These are phyloP conservation scores for Eleusine indica DNA, from an alignment of 176 grass and related monocot genomes.

Conservation along the genomic window DNA sequence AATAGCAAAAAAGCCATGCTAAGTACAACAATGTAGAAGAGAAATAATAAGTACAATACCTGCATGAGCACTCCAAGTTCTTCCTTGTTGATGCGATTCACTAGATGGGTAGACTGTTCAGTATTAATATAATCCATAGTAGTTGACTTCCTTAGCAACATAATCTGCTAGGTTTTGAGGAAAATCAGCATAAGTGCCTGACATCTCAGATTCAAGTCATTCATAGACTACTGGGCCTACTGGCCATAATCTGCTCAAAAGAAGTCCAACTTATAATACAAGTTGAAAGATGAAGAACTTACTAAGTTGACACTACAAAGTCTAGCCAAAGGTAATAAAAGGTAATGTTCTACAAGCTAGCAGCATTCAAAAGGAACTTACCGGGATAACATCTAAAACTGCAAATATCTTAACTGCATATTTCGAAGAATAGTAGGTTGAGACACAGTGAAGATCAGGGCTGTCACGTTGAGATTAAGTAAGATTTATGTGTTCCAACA, in stretches of 20 bases:
- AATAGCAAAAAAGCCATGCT: neutral
- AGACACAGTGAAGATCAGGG: conserved; percentile 59
- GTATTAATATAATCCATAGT: conserved; percentile 40
- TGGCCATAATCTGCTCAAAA: neutral
- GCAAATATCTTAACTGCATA: conserved; percentile 66
- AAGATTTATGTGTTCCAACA: conserved; percentile 27
- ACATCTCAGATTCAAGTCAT: conserved; percentile 13
- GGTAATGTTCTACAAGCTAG: neutral
- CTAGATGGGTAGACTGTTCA: conserved; percentile 37
- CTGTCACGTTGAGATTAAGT: conserved; percentile 46
- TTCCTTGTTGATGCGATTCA: conserved; percentile 66
- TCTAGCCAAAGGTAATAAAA: neutral
- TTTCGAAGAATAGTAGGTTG: conserved; percentile 64
- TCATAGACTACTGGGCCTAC: neutral
- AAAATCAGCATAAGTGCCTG: conserved; percentile 1
- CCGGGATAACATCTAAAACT: conserved; percentile 64
- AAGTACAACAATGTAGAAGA: conserved; percentile 20
- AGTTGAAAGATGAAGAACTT: neutral
- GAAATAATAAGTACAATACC: conserved; percentile 37
- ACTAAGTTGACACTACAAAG: conserved; percentile 1
- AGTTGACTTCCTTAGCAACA: conserved; percentile 57
- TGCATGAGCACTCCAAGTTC: conserved; percentile 58
- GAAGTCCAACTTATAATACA: neutral
- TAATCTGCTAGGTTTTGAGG: conserved; percentile 35
- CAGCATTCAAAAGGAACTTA: conserved; percentile 49